Evolutionary conservation across 2,329 filamentous ascomycete species (phyloP).

Genomic region (Ceratocystis alfenasii): DNA sequence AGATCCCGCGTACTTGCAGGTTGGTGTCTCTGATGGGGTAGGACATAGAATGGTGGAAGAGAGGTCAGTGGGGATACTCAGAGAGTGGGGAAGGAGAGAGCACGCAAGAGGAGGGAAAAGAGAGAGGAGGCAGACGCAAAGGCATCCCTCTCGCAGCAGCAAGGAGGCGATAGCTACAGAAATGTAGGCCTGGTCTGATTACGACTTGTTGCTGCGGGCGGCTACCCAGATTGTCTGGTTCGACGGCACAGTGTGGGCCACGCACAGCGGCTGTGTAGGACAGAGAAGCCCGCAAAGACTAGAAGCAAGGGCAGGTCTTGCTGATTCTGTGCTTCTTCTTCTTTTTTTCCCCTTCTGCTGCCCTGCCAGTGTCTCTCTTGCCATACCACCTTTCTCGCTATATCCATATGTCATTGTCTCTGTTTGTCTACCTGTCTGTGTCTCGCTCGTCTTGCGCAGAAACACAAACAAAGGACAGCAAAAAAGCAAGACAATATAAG

Average conservation of each 20-base stretch:
- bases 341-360: neutral
- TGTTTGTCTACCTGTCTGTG: neutral
- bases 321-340: neutral
- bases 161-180: neutral
- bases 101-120: neutral
- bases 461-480: neutral
- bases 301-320: neutral
- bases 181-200: neutral
- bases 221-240: neutral
- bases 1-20: slow-evolving; percentile 28
- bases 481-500: slow-evolving; percentile 3
- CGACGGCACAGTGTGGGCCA: neutral
- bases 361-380: neutral
- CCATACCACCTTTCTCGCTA: neutral
- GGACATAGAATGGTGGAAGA: slow-evolving; percentile 22
- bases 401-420: neutral
- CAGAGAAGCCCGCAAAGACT: neutral
- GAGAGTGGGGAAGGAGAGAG: neutral
- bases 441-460: slow-evolving; percentile 7
- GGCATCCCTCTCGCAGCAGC: neutral
- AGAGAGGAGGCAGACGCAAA: neutral
- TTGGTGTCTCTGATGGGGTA: slow-evolving; percentile 27
- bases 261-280: neutral
- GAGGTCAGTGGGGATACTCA: neutral
- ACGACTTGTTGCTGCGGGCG: neutral